A percentile compares a stretch with the other conserved stretches of the same genome.
Evolutionary conservation across 257 asterid species (phyloP).

Genomic region (Misopates orontium): DNA sequence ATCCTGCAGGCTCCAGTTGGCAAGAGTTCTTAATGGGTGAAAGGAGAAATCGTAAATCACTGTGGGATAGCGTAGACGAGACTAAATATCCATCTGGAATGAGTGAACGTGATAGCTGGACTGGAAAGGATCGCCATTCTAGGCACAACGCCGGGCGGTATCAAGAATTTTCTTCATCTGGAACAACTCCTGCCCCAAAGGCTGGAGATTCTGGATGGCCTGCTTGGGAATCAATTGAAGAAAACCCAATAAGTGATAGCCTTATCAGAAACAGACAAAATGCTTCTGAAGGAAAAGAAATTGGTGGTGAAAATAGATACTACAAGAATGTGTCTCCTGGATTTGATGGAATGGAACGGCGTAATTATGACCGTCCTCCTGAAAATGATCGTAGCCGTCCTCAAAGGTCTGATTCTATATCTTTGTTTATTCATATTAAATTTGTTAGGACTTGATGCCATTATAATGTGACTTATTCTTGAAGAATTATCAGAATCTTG

Average conservation of each 20-base stretch:
- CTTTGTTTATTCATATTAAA: conserved; percentile 13
- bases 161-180: conserved; percentile 44
- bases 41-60: conserved; percentile 61
- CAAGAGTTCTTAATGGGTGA: conserved; percentile 56
- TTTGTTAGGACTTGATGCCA: conserved; percentile 15
- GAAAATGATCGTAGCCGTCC: conserved; percentile 47
- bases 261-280: conserved; percentile 36
- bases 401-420: conserved; percentile 47
- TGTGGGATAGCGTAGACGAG: conserved; percentile 60
- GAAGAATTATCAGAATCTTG: conserved; percentile 13
- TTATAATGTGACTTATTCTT: conserved; percentile 4
- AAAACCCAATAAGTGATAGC: conserved; percentile 33
- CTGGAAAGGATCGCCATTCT: conserved; percentile 44
- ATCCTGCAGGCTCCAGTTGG: conserved; percentile 29
- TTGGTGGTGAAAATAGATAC: conserved; percentile 39
- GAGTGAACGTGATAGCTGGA: conserved; percentile 36
- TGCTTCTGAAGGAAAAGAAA: conserved; percentile 44
- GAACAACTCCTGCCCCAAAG: conserved; percentile 32
- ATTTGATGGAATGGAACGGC: conserved; percentile 48
- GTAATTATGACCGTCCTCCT: conserved; percentile 40
- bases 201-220: conserved; percentile 51
- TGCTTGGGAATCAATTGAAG: conserved; percentile 38
- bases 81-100: conserved; percentile 32
- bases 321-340: conserved; percentile 57
- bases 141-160: conserved; percentile 34